Evolutionary conservation across 2,329 filamentous ascomycete species (phyloP).

Genomic region (Berkeleyomyces basicola): DNA sequence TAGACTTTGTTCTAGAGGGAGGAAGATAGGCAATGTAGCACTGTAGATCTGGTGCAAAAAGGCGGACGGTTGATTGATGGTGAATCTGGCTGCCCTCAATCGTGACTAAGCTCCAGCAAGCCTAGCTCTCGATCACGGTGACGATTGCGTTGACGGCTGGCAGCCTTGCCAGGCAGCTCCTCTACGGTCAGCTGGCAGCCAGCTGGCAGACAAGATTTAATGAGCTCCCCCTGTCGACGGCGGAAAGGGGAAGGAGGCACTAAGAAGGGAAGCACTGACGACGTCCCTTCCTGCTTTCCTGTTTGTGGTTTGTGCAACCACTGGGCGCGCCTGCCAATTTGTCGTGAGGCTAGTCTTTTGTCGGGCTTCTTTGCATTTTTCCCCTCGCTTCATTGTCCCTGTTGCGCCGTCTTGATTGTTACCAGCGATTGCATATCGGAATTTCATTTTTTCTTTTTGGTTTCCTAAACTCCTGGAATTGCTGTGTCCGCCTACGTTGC

Average conservation of each 20-base stretch:
- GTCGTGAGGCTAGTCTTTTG: neutral
- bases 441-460: neutral
- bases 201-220: neutral
- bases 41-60: too few species aligned
- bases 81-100: neutral
- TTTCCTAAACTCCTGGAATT: neutral
- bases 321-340: neutral
- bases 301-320: slow-evolving; percentile 3
- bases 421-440: too few species aligned
- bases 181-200: neutral
- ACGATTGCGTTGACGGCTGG: slow-evolving; percentile 21
- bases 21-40: too few species aligned
- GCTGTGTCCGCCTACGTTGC: neutral
- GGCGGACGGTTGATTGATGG: too few species aligned
- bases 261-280: slow-evolving; percentile 9
- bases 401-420: neutral
- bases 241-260: slow-evolving; percentile 2
- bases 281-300: slow-evolving; percentile 1
- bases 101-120: slow-evolving; percentile 1
- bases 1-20: too few species aligned
- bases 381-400: neutral
- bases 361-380: neutral
- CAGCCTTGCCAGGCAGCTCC: slow-evolving; percentile 30
- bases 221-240: neutral
- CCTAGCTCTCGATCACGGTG: slow-evolving; percentile 1